Percentiles rank a stretch among this genome's conserved stretches.
These are phyloP conservation scores for Orbilia quercus DNA, from an alignment of 2,329 filamentous ascomycete species.

Conservation along the genomic window DNA sequence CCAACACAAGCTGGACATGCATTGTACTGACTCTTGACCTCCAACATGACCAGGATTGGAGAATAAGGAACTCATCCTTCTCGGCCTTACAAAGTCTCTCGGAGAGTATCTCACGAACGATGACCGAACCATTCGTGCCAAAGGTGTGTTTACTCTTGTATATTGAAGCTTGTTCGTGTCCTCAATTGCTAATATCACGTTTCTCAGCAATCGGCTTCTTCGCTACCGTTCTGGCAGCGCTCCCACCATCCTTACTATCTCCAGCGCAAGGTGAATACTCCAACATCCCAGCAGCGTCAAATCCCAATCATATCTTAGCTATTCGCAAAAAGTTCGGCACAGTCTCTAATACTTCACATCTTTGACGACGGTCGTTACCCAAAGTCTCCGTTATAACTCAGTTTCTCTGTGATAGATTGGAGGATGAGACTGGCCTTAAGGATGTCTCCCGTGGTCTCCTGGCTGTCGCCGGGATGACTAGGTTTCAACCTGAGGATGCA, in stretches of 20 bases:
- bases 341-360: slow-evolving; percentile 45
- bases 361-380: slow-evolving; percentile 39
- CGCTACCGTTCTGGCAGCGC: slow-evolving; percentile 46
- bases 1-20: slow-evolving; percentile 48
- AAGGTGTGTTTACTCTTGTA: slow-evolving; percentile 67
- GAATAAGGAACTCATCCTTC: slow-evolving; percentile 70
- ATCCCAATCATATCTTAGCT: slow-evolving; percentile 17
- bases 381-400: slow-evolving; percentile 73
- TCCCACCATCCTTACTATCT: slow-evolving; percentile 43
- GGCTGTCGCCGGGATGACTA: slow-evolving; percentile 70
- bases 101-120: slow-evolving; percentile 76
- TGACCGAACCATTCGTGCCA: slow-evolving; percentile 71
- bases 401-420: slow-evolving; percentile 74
- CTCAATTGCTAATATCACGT: slow-evolving; percentile 9
- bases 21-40: slow-evolving; percentile 9
- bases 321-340: slow-evolving; percentile 29
- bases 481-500: slow-evolving; percentile 71
- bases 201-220: slow-evolving; percentile 55
- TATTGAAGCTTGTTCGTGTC: no score
- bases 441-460: slow-evolving; percentile 71
- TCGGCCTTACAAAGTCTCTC: slow-evolving; percentile 73
- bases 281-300: slow-evolving; percentile 16
- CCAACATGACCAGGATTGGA: slow-evolving; percentile 67
- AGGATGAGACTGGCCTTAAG: slow-evolving; percentile 67
- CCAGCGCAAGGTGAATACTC: slow-evolving; percentile 66